These are phyloP conservation scores for Chaetomiaceae sp. DNA, from an alignment of 2,329 filamentous ascomycete species.

Conservation along the genomic window DNA sequence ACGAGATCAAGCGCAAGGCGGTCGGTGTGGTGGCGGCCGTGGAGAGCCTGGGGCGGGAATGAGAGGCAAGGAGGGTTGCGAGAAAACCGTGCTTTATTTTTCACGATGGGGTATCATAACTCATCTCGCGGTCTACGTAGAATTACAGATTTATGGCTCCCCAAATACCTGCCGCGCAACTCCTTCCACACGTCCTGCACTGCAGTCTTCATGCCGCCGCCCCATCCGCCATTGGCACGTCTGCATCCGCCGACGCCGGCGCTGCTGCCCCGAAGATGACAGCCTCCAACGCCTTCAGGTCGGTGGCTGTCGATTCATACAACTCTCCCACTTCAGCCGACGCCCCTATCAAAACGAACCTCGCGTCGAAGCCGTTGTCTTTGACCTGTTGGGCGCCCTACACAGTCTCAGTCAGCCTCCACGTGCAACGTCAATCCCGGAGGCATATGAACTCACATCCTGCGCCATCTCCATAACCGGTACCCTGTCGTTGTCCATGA, in stretches of 20 bases:
- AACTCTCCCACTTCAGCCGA: constrained; percentile 33
- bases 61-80: not conserved
- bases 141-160: no score
- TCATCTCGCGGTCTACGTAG: not conserved
- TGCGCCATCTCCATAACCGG: constrained; percentile 48
- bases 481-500: constrained; percentile 52
- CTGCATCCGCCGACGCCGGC: constrained; percentile 8
- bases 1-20: constrained; percentile 25
- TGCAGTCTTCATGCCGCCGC: not conserved
- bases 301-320: constrained; percentile 43
- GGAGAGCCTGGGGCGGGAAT: constrained; percentile 12
- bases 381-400: constrained; percentile 52
- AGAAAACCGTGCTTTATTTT: not conserved
- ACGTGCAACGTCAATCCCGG: not conserved
- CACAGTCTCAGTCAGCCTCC: not conserved
- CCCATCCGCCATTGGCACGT: constrained; percentile 18
- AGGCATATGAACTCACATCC: constrained; percentile 38
- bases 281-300: constrained; percentile 10
- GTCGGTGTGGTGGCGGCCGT: constrained; percentile 21
- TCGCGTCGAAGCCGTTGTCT: constrained; percentile 50
- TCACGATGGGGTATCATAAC: constrained; percentile 6
- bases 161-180: no score
- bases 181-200: no score
- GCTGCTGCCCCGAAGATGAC: constrained; percentile 12
- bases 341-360: constrained; percentile 44